These are phyloP conservation scores for Plasmodium gonderi DNA, from an alignment of 169 alveolate genomes.

Conservation along the genomic window DNA sequence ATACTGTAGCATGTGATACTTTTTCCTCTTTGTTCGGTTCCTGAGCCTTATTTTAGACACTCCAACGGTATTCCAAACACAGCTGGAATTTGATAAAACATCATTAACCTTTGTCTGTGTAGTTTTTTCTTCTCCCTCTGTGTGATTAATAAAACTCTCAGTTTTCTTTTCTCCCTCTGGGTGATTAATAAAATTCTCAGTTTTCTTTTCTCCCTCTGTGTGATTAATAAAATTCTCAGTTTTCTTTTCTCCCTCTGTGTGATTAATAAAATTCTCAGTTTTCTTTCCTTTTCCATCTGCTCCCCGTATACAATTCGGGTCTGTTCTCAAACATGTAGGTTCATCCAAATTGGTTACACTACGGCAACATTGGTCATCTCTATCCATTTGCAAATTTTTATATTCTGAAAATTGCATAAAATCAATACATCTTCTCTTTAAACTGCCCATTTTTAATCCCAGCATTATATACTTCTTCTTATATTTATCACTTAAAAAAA, in stretches of 20 bases:
- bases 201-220: too few species aligned
- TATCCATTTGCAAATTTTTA: neutral
- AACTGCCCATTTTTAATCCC: slow-evolving; percentile 28
- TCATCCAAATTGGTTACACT: neutral
- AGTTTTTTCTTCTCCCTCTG: neutral
- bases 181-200: too few species aligned
- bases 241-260: too few species aligned
- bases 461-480: slow-evolving; percentile 47
- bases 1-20: slow-evolving; percentile 21
- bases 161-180: too few species aligned
- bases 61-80: neutral
- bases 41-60: neutral
- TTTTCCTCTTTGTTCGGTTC: neutral
- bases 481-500: slow-evolving; percentile 16
- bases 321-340: too few species aligned
- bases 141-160: too few species aligned
- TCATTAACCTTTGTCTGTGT: neutral
- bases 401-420: slow-evolving; percentile 22
- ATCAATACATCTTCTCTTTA: neutral
- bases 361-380: neutral
- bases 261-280: too few species aligned
- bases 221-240: too few species aligned
- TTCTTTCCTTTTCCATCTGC: too few species aligned
- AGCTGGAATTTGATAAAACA: neutral
- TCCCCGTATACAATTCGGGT: too few species aligned